Base-by-base conservation (phyloP, 768 basidiomycete genomes). In the Rhizopogon rudus region DNA sequence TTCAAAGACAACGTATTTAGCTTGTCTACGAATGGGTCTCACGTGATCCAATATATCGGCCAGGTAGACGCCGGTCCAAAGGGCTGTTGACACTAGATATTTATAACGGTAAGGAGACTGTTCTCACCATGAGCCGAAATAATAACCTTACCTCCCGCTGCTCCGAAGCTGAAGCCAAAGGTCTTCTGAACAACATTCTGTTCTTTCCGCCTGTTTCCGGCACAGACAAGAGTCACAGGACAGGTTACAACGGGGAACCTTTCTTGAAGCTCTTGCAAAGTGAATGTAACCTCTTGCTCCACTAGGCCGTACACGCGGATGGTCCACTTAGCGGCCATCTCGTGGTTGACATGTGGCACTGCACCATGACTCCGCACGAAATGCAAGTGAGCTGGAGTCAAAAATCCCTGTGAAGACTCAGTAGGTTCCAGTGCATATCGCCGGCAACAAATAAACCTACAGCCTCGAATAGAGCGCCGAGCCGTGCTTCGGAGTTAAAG, bases 331-430 rank as follows among this genome's bases (percentile, higher is more conserved):
- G 61, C 61, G 3, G 72, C 70, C 3, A 61, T 63, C 5, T 68
- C 66, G 0, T 65, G 64, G 16, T 71, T 66, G 13, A 84, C 68
- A n/a, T 65, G 65, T 1, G 84, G 84, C 5, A 82, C 82, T 1
- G 80, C 75, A 9, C 84, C 84, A 57, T 86, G 84, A 57, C 81
- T 84, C 14, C 84, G 77, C n/a, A 84, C 84, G 60, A 73, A 85
- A 67, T 78, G 80, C 8, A 81, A 71, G 56, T 75, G 71, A 51
- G 73, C 73, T 0, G 83, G 78, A 0, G 83, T 84, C 51, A 84
- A 58, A 65, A 84, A 84, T 13, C 83, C 83, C 58, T 74, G 56
- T 6, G 10, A 25, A n/a, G 14, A 20, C 51, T 14, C 31, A 14
- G 20, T 57, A 10, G 44, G 45, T 10, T 20, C 10, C n/a, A 2